Evolutionary conservation across 2,329 filamentous ascomycete genomes (phyloP), one percentile per base, ranked within the genome.

Genomic region (Exophiala sideris): DNA sequence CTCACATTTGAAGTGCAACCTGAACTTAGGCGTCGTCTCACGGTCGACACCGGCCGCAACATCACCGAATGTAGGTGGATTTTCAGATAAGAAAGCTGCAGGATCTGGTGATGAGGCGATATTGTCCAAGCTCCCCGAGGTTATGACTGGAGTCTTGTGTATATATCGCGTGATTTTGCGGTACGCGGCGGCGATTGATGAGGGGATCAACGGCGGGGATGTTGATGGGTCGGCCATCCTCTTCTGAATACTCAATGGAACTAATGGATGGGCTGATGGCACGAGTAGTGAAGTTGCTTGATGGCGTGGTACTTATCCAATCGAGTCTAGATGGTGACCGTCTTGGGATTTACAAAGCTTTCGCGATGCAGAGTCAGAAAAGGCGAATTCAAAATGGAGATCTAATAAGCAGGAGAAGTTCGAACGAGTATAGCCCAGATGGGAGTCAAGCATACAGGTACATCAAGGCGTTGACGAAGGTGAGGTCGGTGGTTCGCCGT

Each of bases 1-100:
- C 77, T 97, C 92, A 71, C 90, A 95, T 76, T 97, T 97, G 81
- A 97, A 95, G 76, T 89, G 94, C 48, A 97, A 78, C 10, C 83
- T 78, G 36, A 96, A 74, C 46, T 74, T 81, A 0, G 90, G 90
- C 1, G 41, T 33, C 29, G 35, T 32, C 10, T 29, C 44, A 62
- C 80, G 76, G 74, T 79, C 85, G 60, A 74, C 71, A 3, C 85
- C 86, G 11, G 77, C 80, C 41, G 70, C 65, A 0, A 87, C 74
- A 3, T 79, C 76, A 3, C 76, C 74, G 2, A 59, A 50, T 21
- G 48, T 41, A 4, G 61, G 61, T 11, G 58, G 62, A 18, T 52
- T 50, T 5, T 62, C 60, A 8, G 45, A 45, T 9, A 64, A 49
- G 35, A 51, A 62, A 1, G 52, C 46, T 1, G 46, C 12, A 0